phyloP scores from a whole-genome alignment of 2,329 filamentous ascomycete genomes.

The Aschersonia sp. region DNA sequence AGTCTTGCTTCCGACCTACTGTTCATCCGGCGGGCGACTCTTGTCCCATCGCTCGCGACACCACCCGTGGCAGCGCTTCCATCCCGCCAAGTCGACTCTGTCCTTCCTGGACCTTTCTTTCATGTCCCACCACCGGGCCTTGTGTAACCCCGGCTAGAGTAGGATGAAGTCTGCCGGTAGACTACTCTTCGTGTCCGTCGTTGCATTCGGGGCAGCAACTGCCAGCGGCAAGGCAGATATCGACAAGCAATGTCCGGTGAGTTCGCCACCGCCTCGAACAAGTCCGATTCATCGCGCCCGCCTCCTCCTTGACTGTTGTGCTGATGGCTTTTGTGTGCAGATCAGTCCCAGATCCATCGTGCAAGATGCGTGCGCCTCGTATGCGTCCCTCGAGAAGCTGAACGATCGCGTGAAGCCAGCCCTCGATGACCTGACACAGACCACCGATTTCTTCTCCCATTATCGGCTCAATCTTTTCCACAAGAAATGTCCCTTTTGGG shows the following conservation, averaged over 20 bases:
- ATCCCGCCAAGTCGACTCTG: no score
- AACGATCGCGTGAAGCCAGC: conserved; percentile 66
- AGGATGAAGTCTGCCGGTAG: conserved; percentile 38
- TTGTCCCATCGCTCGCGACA: no score
- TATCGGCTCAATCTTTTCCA: conserved; percentile 92
- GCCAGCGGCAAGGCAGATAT: conserved; percentile 25
- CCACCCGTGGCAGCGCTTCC: no score
- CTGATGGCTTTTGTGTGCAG: conserved; percentile 28
- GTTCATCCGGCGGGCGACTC: no score
- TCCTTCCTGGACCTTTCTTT: no score
- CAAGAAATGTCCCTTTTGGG: conserved; percentile 93
- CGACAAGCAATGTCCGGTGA: conserved; percentile 39
- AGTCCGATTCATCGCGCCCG: no score
- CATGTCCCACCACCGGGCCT: background rate
- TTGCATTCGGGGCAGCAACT: conserved; percentile 37
- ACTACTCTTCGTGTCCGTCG: conserved; percentile 40
- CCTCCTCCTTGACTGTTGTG: no score
- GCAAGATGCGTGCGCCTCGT: conserved; percentile 88
- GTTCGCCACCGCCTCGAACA: conserved; percentile 7
- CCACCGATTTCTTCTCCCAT: conserved; percentile 96
- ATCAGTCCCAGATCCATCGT: conserved; percentile 82
- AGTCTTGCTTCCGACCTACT: no score
- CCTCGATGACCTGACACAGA: conserved; percentile 65
- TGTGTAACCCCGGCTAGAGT: background rate
- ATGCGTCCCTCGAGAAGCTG: conserved; percentile 73